Conservation (phyloP, 2,329 filamentous ascomycete genomes). For the Penicillium sp. region DNA sequence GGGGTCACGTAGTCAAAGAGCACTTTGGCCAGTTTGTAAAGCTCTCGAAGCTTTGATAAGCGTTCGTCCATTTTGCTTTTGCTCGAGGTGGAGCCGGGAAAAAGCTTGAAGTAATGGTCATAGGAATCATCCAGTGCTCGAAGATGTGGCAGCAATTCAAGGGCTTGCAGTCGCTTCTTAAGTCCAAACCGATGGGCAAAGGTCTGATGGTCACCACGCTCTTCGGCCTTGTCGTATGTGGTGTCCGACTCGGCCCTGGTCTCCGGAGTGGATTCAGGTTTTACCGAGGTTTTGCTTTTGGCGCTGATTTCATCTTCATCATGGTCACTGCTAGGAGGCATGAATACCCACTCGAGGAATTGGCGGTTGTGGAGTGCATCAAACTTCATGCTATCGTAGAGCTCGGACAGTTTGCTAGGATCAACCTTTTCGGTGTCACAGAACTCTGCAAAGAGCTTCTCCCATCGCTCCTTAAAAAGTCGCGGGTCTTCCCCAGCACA, state of each 20-base stretch:
- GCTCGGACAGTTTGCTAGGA: slow-evolving; percentile 94
- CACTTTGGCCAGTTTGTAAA: slow-evolving; percentile 90
- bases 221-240: slow-evolving; percentile 25
- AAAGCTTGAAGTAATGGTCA: slow-evolving; percentile 81
- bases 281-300: slow-evolving; percentile 16
- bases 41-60: slow-evolving; percentile 80
- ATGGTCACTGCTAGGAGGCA: slow-evolving; percentile 70
- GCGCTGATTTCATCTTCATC: slow-evolving; percentile 56
- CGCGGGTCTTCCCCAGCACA: slow-evolving; percentile 94
- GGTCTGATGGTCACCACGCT: slow-evolving; percentile 29
- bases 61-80: slow-evolving; percentile 77
- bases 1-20: slow-evolving; percentile 98
- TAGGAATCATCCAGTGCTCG: slow-evolving; percentile 51
- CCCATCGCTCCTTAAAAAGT: slow-evolving; percentile 93
- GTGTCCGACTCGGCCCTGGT: slow-evolving; percentile 20
- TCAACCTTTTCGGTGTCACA: slow-evolving; percentile 96
- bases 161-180: slow-evolving; percentile 48
- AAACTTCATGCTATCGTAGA: slow-evolving; percentile 99
- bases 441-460: slow-evolving; percentile 95
- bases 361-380: slow-evolving; percentile 94
- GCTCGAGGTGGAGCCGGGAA: slow-evolving; percentile 66
- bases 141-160: slow-evolving; percentile 40
- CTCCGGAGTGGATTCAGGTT: slow-evolving; percentile 20
- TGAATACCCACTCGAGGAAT: slow-evolving; percentile 96
- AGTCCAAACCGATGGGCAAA: slow-evolving; percentile 44